A percentile compares a stretch with the other conserved stretches of the same genome.
Evolutionary conservation across 2,329 filamentous ascomycete genomes (phyloP).

Genomic region (Cordyceps javanica): DNA sequence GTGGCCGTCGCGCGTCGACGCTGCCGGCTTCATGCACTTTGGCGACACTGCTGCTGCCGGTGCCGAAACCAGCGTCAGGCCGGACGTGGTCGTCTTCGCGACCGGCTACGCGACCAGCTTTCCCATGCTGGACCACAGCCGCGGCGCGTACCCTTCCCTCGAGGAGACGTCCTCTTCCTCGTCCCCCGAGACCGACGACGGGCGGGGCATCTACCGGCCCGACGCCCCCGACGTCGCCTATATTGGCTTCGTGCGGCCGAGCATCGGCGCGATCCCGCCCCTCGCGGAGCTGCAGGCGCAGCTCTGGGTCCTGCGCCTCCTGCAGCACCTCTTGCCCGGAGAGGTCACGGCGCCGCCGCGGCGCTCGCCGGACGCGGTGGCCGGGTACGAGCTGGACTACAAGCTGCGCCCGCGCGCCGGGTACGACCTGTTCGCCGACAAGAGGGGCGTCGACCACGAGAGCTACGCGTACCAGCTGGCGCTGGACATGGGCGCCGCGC

Average conservation of each 20-base stretch:
- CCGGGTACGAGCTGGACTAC: slow-evolving; percentile 34
- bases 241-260: slow-evolving; percentile 42
- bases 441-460: slow-evolving; percentile 42
- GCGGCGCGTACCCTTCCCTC: slow-evolving; percentile 32
- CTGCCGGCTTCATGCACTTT: slow-evolving; percentile 32
- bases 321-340: slow-evolving; percentile 24
- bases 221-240: slow-evolving; percentile 35
- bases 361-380: slow-evolving; percentile 20
- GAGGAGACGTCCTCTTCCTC: slow-evolving; percentile 33
- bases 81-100: slow-evolving; percentile 40
- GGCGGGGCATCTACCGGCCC: slow-evolving; percentile 46
- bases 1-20: slow-evolving; percentile 35
- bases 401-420: slow-evolving; percentile 28
- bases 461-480: slow-evolving; percentile 45
- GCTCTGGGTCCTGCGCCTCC: slow-evolving; percentile 37
- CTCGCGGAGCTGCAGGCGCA: slow-evolving; percentile 43
- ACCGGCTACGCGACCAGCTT: slow-evolving; percentile 41
- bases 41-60: slow-evolving; percentile 12
- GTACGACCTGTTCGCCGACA: slow-evolving; percentile 28
- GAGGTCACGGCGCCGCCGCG: slow-evolving; percentile 15
- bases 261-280: slow-evolving; percentile 41
- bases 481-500: slow-evolving; percentile 39
- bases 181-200: no score
- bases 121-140: slow-evolving; percentile 29
- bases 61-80: no score